Evolutionary conservation across 1,284 basidiomycete species (phyloP), one percentile per base, ranked within the genome.

Genomic region (Sphaerobolus stellatus): DNA sequence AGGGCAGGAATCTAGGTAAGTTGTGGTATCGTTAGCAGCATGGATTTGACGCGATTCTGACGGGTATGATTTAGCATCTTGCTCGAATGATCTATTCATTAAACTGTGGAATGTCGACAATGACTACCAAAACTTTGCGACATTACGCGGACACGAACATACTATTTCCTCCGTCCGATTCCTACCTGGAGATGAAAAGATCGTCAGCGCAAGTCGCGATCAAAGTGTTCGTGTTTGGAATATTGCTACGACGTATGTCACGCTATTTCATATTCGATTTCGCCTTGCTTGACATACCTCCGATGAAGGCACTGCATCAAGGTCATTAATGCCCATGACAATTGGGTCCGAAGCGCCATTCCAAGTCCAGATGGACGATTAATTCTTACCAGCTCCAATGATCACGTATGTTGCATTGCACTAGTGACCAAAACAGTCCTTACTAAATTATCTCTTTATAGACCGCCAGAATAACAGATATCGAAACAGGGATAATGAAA

Each of bases 91-190:
- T 71, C 75, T 95, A 34, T 90, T 91, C 54, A 87, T 96, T 72
- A 94, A 94, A 74, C 77, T 96, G 46, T 96, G 94, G 94, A 91
- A 95, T 70, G 83, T 86, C 16, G 81, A 86, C 61, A 90, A 93
- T 67, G 90, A 93, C 60, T 94, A 92, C 79, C 92, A 90, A 71
- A 94, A 93, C 66, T 80, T 79, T 50, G 90, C 90, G 69, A 94
- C 93, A 5, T 75, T 96, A 50, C 85, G 89, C 56, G 94, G 92
- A 1, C 93, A 96, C 66, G 93, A 96, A 68, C 94, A 96, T 68
- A 87, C 90, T 18, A 88, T 96, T 36, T 94, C 92, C 8, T 83
- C 83, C 18, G 92, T 89, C 2, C 79, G 85, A 13, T 96, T 95
- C 66, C 76, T 94, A 65, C 91, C 91, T 0, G 87, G 88, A 20